Evolutionary conservation across 2,329 filamentous ascomycete species (phyloP).

Genomic region (Colletotrichum falcatum): DNA sequence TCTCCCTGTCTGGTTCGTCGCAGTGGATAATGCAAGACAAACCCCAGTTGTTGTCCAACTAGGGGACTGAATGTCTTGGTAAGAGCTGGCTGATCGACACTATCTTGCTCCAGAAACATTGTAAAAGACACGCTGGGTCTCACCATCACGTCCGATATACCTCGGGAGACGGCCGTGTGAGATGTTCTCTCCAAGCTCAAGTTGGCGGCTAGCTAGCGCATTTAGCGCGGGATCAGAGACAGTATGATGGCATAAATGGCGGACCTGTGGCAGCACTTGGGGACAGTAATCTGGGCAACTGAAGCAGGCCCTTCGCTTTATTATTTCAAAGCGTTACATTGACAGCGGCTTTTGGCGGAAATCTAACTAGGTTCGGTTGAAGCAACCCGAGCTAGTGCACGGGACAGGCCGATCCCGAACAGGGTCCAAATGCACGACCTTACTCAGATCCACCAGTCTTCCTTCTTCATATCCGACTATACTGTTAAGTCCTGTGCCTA

Average conservation of each 20-base stretch:
- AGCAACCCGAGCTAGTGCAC: not conserved
- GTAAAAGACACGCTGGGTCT: not conserved
- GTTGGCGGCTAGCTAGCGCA: not conserved
- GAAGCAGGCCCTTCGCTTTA: not conserved
- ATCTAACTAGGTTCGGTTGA: not conserved
- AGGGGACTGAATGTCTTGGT: too few species aligned
- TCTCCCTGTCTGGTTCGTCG: slow-evolving; percentile 4
- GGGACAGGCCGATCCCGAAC: not conserved
- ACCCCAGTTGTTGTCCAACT: not conserved
- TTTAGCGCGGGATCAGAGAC: not conserved
- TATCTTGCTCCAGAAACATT: not conserved
- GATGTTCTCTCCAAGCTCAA: not conserved
- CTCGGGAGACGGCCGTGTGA: not conserved
- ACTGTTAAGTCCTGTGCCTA: too few species aligned
- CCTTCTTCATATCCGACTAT: too few species aligned
- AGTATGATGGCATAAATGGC: not conserved
- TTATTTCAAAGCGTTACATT: not conserved
- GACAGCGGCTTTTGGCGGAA: not conserved
- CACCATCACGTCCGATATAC: not conserved
- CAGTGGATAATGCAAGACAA: not conserved
- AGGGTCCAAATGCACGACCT: not conserved
- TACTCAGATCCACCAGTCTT: not conserved
- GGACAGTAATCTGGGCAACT: not conserved
- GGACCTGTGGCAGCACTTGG: too few species aligned
- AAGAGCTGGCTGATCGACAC: not conserved